A percentile compares a stretch with the other conserved stretches of the same genome.
These are phyloP conservation scores for Debaryomyces hansenii DNA, from an alignment of 805 yeast genomes.

Conservation along the genomic window DNA sequence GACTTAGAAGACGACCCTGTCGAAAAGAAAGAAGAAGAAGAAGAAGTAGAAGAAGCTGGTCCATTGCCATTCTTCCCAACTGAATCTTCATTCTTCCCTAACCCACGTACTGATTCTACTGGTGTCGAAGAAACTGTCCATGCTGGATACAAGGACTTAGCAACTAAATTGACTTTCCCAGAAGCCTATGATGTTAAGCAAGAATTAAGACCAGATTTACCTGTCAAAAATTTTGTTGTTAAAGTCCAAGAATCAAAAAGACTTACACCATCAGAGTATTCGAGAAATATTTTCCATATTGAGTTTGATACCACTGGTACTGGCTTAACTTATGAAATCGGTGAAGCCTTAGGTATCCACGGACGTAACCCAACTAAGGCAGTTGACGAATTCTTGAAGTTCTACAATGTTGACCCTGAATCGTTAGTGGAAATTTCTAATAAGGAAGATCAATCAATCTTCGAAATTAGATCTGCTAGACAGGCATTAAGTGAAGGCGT, in stretches of 20 bases:
- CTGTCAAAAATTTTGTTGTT: constrained; percentile 80
- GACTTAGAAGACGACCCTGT: constrained; percentile 35
- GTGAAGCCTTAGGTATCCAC: constrained; percentile 95
- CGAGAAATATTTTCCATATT: constrained; percentile 93
- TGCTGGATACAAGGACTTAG: constrained; percentile 46
- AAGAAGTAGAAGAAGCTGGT: constrained; percentile 17
- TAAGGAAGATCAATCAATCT: constrained; percentile 54
- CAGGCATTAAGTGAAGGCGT: constrained; percentile 79
- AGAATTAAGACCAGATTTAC: constrained; percentile 83
- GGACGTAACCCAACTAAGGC: constrained; percentile 73
- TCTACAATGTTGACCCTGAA: constrained; percentile 71
- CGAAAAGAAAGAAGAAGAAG: constrained; percentile 31
- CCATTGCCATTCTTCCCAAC: constrained; percentile 50
- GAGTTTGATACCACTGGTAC: constrained; percentile 92
- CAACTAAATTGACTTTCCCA: constrained; percentile 72
- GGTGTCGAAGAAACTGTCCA: constrained; percentile 43
- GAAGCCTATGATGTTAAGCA: constrained; percentile 69
- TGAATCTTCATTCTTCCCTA: constrained; percentile 68
- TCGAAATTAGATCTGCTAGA: constrained; percentile 78
- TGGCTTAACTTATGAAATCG: constrained; percentile 87
- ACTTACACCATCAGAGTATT: constrained; percentile 85
- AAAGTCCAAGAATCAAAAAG: constrained; percentile 90
- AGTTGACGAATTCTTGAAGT: constrained; percentile 67
- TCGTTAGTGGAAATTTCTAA: constrained; percentile 70
- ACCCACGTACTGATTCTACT: constrained; percentile 45